A percentile compares a stretch with the other conserved stretches of the same genome.
phyloP scores from a whole-genome alignment of 2,329 filamentous ascomycete genomes.

The Colletotrichum musicola region DNA sequence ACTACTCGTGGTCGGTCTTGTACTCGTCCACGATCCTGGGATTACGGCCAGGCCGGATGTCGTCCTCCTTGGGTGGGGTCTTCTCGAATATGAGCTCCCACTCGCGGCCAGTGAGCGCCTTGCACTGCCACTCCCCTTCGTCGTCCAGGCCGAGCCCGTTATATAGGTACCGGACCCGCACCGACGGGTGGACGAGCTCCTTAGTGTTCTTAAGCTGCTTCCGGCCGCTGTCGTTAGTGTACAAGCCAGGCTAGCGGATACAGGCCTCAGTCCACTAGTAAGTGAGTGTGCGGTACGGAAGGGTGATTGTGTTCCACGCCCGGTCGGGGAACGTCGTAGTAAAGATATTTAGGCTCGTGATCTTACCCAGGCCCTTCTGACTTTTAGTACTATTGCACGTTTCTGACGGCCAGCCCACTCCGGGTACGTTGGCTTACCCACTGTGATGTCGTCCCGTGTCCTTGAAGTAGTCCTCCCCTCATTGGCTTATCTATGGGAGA shows the following conservation, averaged over 20 bases:
- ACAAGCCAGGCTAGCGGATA: constrained; percentile 43
- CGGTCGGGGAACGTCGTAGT: constrained; percentile 28
- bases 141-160: constrained; percentile 47
- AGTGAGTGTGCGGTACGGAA: constrained; percentile 9
- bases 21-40: constrained; percentile 22
- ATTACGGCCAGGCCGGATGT: constrained; percentile 10
- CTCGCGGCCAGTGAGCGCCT: constrained; percentile 37
- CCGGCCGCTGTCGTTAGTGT: constrained; percentile 38
- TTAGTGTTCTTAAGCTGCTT: constrained; percentile 32
- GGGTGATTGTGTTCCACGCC: constrained; percentile 1
- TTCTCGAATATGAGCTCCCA: constrained; percentile 34
- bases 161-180: constrained; percentile 48
- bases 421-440: no score
- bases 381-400: no score
- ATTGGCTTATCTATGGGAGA: no score
- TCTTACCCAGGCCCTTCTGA: constrained; percentile 41
- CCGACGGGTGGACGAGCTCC: constrained; percentile 48
- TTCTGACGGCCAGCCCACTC: no score
- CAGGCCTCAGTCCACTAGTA: constrained; percentile 21
- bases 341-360: constrained; percentile 37
- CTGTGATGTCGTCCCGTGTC: no score
- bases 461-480: no score
- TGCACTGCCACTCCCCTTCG: constrained; percentile 42
- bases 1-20: constrained; percentile 22
- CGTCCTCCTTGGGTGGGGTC: background rate